Base-by-base conservation (phyloP, 768 basidiomycete species). In the Termitomyces sp. region DNA sequence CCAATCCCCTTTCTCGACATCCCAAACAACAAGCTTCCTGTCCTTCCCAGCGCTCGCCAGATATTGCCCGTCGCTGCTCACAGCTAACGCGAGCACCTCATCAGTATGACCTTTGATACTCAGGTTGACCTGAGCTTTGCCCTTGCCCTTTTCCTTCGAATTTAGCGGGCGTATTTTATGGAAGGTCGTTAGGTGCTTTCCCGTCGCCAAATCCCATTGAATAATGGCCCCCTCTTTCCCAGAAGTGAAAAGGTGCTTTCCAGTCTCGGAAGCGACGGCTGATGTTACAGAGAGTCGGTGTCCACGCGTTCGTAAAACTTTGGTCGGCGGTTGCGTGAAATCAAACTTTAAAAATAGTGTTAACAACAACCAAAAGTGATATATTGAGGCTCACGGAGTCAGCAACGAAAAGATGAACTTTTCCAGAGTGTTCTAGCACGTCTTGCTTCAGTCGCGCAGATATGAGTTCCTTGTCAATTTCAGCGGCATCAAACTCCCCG, bases 401-500 rank as follows among this genome's bases (percentile, higher is more conserved):
- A 27, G 89, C 89, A 49, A 96, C 75, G 67, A 88, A 91, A 41
- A 89, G 70, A 71, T 94, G 89, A 8, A 94, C 76, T 70, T 89
- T 94, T 48, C 94, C 94, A 5, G 91, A 85, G 65, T 95, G 86
- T 61, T 94, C 88, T 46, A 94, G 70, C 5, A 96, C 94, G 73
- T 98, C 96, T 68, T 94, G 86, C 68, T 94, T 92, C 60, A 99
- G 76, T 54, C 97, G 78, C 19, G 94, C 80, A 43, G 90, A 90
- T 59, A 99, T 91, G 59, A 98, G 77, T 61, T 98, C 96, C 64
- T 84, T 83, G 76, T 99, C 97, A 27, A 98, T 86, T 63, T 98
- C 95, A 1, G 91, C 94, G 5, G 97, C 97, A 68, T 99, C 96
- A 60, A 86, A 94, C 59, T 94, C 94, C 34, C 89, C 91, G 25